Evolutionary conservation across 257 asterid species (phyloP).

Genomic region (Nicotiana tomentosiformis): DNA sequence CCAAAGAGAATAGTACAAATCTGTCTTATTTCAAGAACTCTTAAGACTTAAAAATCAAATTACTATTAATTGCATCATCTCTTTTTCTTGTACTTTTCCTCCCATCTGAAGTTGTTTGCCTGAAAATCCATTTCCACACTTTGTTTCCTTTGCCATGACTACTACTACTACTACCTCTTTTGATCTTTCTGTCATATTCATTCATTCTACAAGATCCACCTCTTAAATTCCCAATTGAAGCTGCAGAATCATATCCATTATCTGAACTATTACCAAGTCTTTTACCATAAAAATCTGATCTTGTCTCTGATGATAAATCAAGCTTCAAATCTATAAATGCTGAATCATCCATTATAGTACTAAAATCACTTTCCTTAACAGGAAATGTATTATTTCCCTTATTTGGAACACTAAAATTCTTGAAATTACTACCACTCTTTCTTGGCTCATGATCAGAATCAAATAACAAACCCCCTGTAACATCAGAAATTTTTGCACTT

Average conservation of each 20-base stretch:
- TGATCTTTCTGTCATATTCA: conserved; percentile 36
- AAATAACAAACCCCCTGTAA: conserved; percentile 51
- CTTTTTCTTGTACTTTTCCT: conserved; percentile 31
- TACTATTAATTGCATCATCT: conserved; percentile 17
- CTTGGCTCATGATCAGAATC: conserved; percentile 40
- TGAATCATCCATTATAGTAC: conserved; percentile 57
- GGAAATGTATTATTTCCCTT: conserved; percentile 30
- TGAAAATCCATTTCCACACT: conserved; percentile 85
- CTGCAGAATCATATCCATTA: conserved; percentile 22
- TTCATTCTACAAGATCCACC: conserved; percentile 44
- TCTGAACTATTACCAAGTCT: conserved; percentile 32
- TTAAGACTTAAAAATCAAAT: conserved; percentile 13
- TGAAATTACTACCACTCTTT: conserved; percentile 26
- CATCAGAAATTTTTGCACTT: conserved; percentile 83
- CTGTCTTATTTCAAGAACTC: neutral
- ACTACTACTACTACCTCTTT: conserved; percentile 26
- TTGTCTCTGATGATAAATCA: conserved; percentile 41
- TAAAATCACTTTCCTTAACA: conserved; percentile 60
- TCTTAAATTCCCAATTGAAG: neutral
- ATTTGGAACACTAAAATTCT: conserved; percentile 19
- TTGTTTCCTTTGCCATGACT: conserved; percentile 24
- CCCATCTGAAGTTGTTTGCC: conserved; percentile 29
- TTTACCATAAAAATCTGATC: conserved; percentile 20
- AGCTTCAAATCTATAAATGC: conserved; percentile 78
- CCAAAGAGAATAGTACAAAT: neutral